Base-by-base conservation (phyloP, 257 asterid species). In the Ilex aquifolium region DNA sequence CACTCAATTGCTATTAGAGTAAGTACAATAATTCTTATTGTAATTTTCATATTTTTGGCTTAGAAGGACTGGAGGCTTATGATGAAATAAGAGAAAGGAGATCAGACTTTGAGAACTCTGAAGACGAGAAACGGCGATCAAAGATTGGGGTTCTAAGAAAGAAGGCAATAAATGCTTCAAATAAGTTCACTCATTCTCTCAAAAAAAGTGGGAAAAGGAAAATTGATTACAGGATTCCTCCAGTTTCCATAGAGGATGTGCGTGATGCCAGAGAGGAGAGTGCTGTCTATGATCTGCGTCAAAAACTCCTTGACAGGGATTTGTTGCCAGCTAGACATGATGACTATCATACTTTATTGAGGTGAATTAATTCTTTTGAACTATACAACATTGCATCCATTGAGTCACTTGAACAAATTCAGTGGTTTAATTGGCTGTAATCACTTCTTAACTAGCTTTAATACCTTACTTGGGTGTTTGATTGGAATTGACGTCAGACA, bases 191-290 rank as follows among this genome's bases (percentile, higher is more conserved):
- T 7, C 95, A 89, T 72, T 86, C 98, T 60, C 80, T 92, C 56
- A 92, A 81, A 73, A 88, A 80, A 74, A 79, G 95, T 69, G 95
- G 98, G 72, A 92, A 88, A 72, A 82, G 85, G 78, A 92, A 92
- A 78, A 88, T 89, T 66, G 98, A 86, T 75, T 89, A 73, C 67
- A 84, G 97, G 77, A 86, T 87, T 67, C 97, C 97, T 72, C 70
- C 89, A 5, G 75, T 92, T 75, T 68, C 93, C 44, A 88, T 92
- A 53, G 95, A 82, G 86, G 98, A 92, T 69, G 83, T 92, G 36
- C 95, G 85, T 32, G 97, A 92, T 69, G 88, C 86, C 57, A 77
- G 76, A 74, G 98, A 92, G 78, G 98, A 86, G 82, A 81, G 73
- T 78, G 84, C 78, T 73, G 98, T 92, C 53, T 44, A 69, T 56